Percentiles rank a stretch among this genome's conserved stretches.
Evolutionary conservation across 2,329 filamentous ascomycete species (phyloP).

Genomic region (Pseudonectria buxi): DNA sequence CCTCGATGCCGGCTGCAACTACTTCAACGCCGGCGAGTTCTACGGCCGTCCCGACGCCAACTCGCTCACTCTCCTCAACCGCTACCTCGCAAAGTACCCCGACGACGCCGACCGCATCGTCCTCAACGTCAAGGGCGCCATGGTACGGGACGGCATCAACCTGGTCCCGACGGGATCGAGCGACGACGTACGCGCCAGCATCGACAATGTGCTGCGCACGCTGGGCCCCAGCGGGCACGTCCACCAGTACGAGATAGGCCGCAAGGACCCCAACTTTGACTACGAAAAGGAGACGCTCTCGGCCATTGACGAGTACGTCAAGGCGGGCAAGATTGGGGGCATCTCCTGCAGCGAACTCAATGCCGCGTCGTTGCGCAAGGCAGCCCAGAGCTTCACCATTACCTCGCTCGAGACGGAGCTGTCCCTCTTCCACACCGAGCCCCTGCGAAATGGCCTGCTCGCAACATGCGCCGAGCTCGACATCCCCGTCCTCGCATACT

Average conservation of each 20-base stretch:
- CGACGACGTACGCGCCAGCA: slow-evolving; percentile 43
- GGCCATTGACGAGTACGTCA: slow-evolving; percentile 37
- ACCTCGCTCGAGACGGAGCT: slow-evolving; percentile 44
- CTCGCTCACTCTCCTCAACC: slow-evolving; percentile 48
- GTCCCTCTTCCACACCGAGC: slow-evolving; percentile 37
- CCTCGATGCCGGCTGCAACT: slow-evolving; percentile 32
- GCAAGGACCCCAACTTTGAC: slow-evolving; percentile 46
- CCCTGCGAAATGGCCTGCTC: slow-evolving; percentile 40
- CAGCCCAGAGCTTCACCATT: slow-evolving; percentile 34
- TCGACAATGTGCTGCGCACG: slow-evolving; percentile 44
- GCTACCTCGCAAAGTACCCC: slow-evolving; percentile 54
- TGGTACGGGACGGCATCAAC: slow-evolving; percentile 20
- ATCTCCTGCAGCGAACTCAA: slow-evolving; percentile 41
- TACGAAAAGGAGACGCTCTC: slow-evolving; percentile 37
- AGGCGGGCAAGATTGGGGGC: slow-evolving; percentile 40
- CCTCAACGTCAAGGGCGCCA: slow-evolving; percentile 53
- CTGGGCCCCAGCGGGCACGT: slow-evolving; percentile 38
- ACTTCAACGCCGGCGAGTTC: slow-evolving; percentile 55
- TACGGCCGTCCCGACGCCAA: slow-evolving; percentile 52
- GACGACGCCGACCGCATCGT: slow-evolving; percentile 54
- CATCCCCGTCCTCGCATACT: slow-evolving; percentile 64
- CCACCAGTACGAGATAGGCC: slow-evolving; percentile 52
- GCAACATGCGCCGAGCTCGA: slow-evolving; percentile 50
- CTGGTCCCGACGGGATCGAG: slow-evolving; percentile 41
- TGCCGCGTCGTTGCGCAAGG: slow-evolving; percentile 38